These are phyloP conservation scores for Teratosphaeria destructans DNA, from an alignment of 2,329 filamentous ascomycete genomes.

Conservation along the genomic window DNA sequence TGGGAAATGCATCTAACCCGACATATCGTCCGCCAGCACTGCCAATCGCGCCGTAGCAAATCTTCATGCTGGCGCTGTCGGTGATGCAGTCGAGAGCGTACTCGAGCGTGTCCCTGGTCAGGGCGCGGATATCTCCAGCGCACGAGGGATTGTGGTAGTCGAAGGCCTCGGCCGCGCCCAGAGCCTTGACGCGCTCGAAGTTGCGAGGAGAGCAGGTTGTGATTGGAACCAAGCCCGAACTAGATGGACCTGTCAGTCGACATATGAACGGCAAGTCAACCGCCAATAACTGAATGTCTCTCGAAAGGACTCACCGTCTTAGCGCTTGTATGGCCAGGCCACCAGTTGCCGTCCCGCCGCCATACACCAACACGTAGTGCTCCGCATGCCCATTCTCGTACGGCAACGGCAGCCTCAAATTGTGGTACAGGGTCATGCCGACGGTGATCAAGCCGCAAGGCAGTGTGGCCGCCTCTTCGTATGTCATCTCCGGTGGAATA, in stretches of 20 bases:
- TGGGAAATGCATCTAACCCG: not conserved
- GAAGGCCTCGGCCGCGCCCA: not conserved
- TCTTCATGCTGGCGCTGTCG: not conserved
- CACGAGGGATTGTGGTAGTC: not conserved
- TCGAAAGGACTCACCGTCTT: not conserved
- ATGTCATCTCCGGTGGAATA: not conserved
- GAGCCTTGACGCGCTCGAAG: not conserved
- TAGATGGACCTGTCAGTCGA: not conserved
- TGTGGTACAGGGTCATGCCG: not conserved
- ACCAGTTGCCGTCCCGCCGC: not conserved
- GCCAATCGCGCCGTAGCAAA: not conserved
- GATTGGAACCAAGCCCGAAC: not conserved
- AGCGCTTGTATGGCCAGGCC: not conserved
- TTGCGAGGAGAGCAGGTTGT: not conserved
- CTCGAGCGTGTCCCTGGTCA: conserved; percentile 5
- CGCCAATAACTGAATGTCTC: not conserved
- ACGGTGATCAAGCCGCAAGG: not conserved
- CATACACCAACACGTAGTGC: not conserved
- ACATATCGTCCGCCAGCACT: not conserved
- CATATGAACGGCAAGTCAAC: too few relatives aligned
- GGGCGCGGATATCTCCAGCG: not conserved
- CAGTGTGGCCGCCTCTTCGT: not conserved
- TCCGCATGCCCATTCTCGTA: not conserved
- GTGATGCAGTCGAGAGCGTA: not conserved
- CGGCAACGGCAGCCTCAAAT: not conserved